A percentile compares a stretch with the other conserved stretches of the same genome.
phyloP scores from a whole-genome alignment of 2,329 filamentous ascomycete genomes.

The Scedosporium apiospermum region DNA sequence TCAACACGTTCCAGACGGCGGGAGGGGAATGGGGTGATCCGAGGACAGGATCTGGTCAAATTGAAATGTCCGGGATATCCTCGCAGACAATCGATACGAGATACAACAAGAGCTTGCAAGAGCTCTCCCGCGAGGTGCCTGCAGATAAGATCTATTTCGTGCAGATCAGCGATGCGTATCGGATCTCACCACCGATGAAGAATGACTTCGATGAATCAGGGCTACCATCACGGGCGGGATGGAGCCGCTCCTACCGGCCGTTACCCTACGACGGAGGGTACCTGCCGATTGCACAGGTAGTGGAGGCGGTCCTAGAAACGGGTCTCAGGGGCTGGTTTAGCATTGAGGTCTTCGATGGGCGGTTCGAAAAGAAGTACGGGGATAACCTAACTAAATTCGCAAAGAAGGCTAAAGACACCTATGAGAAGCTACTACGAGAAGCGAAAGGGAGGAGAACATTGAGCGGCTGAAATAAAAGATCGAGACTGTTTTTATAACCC shows the following conservation, averaged over 20 bases:
- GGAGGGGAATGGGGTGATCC: conserved; percentile 68
- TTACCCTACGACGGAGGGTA: conserved; percentile 63
- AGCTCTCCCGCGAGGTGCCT: conserved; percentile 48
- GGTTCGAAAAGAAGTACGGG: conserved; percentile 20
- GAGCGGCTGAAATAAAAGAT: neutral
- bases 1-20: conserved; percentile 70
- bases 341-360: conserved; percentile 45
- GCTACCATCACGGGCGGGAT: conserved; percentile 50
- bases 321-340: conserved; percentile 19
- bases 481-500: neutral
- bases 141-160: conserved; percentile 64
- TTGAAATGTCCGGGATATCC: conserved; percentile 28
- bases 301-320: conserved; percentile 42
- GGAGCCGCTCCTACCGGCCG: conserved; percentile 64
- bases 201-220: conserved; percentile 39
- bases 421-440: neutral
- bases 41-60: conserved; percentile 48
- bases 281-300: conserved; percentile 55
- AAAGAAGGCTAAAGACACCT: conserved; percentile 13
- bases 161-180: conserved; percentile 69
- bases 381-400: conserved; percentile 17
- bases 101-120: conserved; percentile 44
- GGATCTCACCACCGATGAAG: conserved; percentile 42
- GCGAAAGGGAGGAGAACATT: neutral
- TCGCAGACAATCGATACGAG: conserved; percentile 35